Evolutionary conservation across 2,329 filamentous ascomycete genomes (phyloP).

Genomic region (Decorospora gaudefroyi): DNA sequence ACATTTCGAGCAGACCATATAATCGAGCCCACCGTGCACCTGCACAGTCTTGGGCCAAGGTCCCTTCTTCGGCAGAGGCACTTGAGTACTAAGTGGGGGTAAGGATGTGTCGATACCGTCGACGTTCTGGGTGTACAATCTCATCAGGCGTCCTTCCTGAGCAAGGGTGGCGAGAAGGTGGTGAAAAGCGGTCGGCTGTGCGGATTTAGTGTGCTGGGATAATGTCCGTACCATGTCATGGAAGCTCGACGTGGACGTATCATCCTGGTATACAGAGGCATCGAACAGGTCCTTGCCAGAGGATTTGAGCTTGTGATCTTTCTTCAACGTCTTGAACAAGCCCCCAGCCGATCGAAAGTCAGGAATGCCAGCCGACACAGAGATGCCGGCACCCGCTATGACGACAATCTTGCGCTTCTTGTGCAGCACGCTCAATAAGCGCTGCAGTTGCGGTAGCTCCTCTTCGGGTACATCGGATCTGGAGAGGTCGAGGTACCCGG

Average conservation of each 20-base stretch:
- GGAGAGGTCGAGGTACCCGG: conserved; percentile 77
- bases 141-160: conserved; percentile 81
- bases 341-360: conserved; percentile 93
- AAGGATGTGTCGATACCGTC: conserved; percentile 91
- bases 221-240: conserved; percentile 95
- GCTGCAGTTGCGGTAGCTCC: conserved; percentile 67
- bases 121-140: conserved; percentile 95
- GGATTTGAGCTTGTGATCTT: conserved; percentile 85
- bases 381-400: conserved; percentile 94
- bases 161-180: conserved; percentile 90
- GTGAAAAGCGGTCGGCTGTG: conserved; percentile 86
- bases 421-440: conserved; percentile 73
- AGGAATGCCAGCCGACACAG: conserved; percentile 93
- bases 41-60: conserved; percentile 95
- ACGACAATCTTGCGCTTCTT: conserved; percentile 97
- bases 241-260: conserved; percentile 84
- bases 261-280: conserved; percentile 94
- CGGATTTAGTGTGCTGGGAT: conserved; percentile 74
- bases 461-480: conserved; percentile 56
- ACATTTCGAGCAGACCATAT: conserved; percentile 98
- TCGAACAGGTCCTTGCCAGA: conserved; percentile 97
- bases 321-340: conserved; percentile 82
- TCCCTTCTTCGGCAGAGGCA: conserved; percentile 80
- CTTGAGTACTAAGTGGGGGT: conserved; percentile 74
- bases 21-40: conserved; percentile 87